Percentiles rank a stretch among this genome's conserved stretches.
These are phyloP conservation scores for Citrus unshiu DNA, from an alignment of 345 rosid species.

Conservation along the genomic window DNA sequence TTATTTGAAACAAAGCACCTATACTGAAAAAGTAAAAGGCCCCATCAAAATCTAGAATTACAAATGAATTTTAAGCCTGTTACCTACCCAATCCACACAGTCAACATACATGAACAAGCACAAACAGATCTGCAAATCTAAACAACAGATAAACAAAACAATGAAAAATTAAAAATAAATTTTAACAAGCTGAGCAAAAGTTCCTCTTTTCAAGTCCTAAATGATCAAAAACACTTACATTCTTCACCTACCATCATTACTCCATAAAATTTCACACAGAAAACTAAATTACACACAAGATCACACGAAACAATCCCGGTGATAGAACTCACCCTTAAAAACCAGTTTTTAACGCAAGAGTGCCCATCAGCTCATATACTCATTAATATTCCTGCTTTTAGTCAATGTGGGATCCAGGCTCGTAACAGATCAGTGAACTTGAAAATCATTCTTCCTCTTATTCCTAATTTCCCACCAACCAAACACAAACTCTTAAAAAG, in stretches of 20 bases:
- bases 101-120: neutral
- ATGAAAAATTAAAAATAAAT: neutral
- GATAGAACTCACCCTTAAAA: neutral
- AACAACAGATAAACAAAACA: neutral
- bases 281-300: neutral
- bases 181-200: neutral
- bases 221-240: neutral
- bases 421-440: neutral
- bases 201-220: neutral
- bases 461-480: neutral
- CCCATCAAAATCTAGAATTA: constrained; percentile 1
- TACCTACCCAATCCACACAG: neutral
- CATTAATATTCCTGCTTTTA: neutral
- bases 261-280: neutral
- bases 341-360: neutral
- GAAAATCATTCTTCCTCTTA: neutral
- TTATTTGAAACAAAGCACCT: neutral
- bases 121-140: neutral
- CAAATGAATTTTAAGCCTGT: neutral
- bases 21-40: too few relatives aligned
- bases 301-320: neutral
- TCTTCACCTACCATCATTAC: neutral
- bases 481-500: neutral
- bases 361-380: neutral
- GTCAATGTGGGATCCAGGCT: too few relatives aligned